Conservation (phyloP, 495 filamentous ascomycete genomes). For the Patellaria atrata region DNA sequence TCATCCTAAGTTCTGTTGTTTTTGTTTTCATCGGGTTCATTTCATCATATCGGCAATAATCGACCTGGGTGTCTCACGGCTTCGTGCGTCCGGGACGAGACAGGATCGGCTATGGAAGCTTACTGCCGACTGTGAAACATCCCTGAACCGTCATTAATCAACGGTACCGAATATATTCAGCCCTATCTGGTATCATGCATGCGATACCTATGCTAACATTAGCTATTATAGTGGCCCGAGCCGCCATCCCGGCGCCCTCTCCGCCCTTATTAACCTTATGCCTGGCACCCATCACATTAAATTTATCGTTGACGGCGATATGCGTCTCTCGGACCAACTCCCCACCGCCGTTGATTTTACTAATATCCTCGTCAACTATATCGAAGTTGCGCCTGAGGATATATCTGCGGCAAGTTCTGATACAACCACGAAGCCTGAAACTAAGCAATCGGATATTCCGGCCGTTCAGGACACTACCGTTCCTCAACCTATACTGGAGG, state of each 20-base stretch:
- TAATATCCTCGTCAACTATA: slow-evolving; percentile 92
- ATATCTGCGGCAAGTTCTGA: slow-evolving; percentile 28
- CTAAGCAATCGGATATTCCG: slow-evolving; percentile 22
- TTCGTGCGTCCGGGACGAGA: too few relatives aligned
- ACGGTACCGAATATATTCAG: slow-evolving; percentile 5
- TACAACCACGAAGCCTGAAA: slow-evolving; percentile 6
- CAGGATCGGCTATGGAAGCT: too few relatives aligned
- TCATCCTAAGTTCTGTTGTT: slow-evolving; percentile 13
- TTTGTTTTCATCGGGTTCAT: not conserved
- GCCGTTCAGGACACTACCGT: too few relatives aligned
- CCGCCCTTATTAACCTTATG: slow-evolving; percentile 61
- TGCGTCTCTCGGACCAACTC: slow-evolving; percentile 71
- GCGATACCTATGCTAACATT: slow-evolving; percentile 19
- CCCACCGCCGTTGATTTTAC: slow-evolving; percentile 95
- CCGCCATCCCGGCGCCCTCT: slow-evolving; percentile 45
- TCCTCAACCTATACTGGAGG: slow-evolving; percentile 17
- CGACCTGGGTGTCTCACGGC: too few relatives aligned
- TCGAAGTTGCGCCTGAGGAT: slow-evolving; percentile 79
- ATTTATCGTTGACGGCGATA: slow-evolving; percentile 87
- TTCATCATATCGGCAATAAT: too few relatives aligned
- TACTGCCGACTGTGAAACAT: too few relatives aligned
- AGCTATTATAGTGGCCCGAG: slow-evolving; percentile 20
- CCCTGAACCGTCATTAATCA: too few relatives aligned
- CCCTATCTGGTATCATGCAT: too few relatives aligned
- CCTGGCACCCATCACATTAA: slow-evolving; percentile 94